Evolutionary conservation across 2,329 filamentous ascomycete species (phyloP), one percentile per base, ranked within the genome.

Genomic region (Colletotrichum sp.): DNA sequence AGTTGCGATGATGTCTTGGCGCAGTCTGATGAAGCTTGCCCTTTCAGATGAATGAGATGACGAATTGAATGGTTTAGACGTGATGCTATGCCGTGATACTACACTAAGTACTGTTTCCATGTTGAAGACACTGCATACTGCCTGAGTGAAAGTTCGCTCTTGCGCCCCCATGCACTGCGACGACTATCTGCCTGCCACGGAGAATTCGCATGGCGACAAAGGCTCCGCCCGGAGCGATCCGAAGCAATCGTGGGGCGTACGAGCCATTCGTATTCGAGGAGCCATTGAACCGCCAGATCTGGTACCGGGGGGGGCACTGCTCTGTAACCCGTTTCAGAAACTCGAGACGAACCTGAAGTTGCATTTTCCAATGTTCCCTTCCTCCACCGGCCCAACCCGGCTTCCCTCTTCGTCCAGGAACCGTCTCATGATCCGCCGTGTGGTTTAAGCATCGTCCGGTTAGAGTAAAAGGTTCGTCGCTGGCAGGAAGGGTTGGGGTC

Each of bases 111-210:
- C 10, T 10, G 3, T 21, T 21, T 48, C 4, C 18, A 48, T 21
- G 43, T 13, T 5, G 10, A 48, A 48, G 9, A 21, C 18, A 1
- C 43, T 4, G 9, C 18, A n/a, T 28, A 6, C 6, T n/a, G 39
- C 39, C 10, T 43, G 39, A n/a, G 39, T 3, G 9, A 48, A 48
- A n/a, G 6, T 6, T n/a, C 39, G 3, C 18, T 48, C 2, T n/a
- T 3, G 16, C 5, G 18, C 8, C 43, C 18, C 18, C 3, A 1
- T 12, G 5, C 0, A 48, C 8, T 16, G 3, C n/a, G 18, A 1
- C 18, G n/a, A 48, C 43, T 13, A 7, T 7, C 0, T 48, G 43
- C n/a, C 43, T 48, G 5, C 9, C 18, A 48, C n/a, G 43, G n/a
- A 48, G 43, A 48, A 48, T 21, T n/a, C 39, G 39, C 39, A n/a